Evolutionary conservation across 2,329 filamentous ascomycete species (phyloP), one percentile per base, ranked within the genome.

Genomic region (Aspergillus candidus): DNA sequence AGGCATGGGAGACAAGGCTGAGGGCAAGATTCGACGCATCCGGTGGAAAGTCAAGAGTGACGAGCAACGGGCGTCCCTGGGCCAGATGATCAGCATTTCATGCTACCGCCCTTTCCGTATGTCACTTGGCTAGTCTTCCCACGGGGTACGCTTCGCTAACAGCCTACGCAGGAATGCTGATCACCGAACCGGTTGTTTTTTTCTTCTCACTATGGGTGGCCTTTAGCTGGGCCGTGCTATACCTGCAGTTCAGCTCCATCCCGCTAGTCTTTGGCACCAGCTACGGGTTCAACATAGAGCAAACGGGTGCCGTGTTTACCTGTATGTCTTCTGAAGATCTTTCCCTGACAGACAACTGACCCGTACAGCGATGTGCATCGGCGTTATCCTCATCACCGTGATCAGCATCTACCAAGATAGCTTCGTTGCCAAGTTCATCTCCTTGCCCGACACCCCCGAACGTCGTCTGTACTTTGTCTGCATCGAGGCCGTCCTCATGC

Each of bases 191-290:
- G 2, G 82, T 85, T 32, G 75, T 83, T 2, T 73, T 74, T 10
- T 78, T 81, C 71, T 96, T 96, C 70, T 88, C 84, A 0, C 73
- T 94, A 0, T 96, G 90, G 90, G 84, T 89, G 1, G 77, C 87
- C 0, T 96, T 96, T 63, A 83, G 83, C 14, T 96, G 90, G 90
- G 88, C 85, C 0, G 78, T 94, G 0, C 77, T 96, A 0, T 96
- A 95, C 63, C 72, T 95, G 13, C 88, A 85, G 11, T 91, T 95
- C 54, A 80, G 80, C 11, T 84, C 87, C 1, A 79, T 95, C 4
- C 87, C 89, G 0, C 75, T 93, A 4, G 82, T 94, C 17, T 94
- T 93, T 65, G 59, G 71, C 15, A 75, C 72, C 4, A 81, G 79
- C 35, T 81, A 91, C 60, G 68, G 71, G 52, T 91, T 94, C 70